phyloP scores from a whole-genome alignment of 139 green algal genomes.

The Tetraselmis striata region DNA sequence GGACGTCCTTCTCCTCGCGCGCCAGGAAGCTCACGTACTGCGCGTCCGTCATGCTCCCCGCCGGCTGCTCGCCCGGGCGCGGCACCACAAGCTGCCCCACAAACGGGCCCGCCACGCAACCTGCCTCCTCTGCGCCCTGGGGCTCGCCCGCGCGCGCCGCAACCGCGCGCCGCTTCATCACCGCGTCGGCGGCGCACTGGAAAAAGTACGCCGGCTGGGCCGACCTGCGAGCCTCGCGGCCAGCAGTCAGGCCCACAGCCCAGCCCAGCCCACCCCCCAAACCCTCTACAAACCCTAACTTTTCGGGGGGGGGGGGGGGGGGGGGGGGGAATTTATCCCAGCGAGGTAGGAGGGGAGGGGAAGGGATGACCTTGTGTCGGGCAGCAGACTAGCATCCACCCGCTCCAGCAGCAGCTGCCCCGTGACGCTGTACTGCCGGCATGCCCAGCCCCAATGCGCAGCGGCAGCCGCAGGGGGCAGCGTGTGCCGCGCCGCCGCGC shows the following conservation, averaged over 20 bases:
- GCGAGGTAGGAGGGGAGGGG: neutral
- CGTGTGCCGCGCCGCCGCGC: slow-evolving; percentile 6
- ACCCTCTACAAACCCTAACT: neutral
- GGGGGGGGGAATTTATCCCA: neutral
- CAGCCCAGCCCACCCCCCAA: slow-evolving; percentile 21
- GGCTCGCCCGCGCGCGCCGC: neutral
- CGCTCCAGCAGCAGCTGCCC: slow-evolving; percentile 28
- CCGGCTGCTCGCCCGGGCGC: too few species aligned
- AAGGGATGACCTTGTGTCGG: too few species aligned
- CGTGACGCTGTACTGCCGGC: slow-evolving; percentile 33
- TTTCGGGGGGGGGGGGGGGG: slow-evolving; percentile 18
- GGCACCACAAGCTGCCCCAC: neutral
- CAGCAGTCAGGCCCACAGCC: too few species aligned
- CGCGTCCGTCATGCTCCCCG: neutral
- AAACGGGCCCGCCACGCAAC: neutral
- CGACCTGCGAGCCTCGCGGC: too few species aligned
- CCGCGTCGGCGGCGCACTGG: slow-evolving; percentile 19
- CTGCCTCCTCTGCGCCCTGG: too few species aligned
- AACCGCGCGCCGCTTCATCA: slow-evolving; percentile 24
- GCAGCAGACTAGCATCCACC: too few species aligned
- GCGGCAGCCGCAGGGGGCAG: slow-evolving; percentile 3
- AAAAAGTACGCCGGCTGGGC: slow-evolving; percentile 31
- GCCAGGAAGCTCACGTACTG: neutral
- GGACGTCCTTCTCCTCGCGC: neutral
- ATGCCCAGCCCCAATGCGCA: slow-evolving; percentile 16